Conservation (phyloP, 1,139 yeast genomes). For the Neolecta irregularis region DNA sequence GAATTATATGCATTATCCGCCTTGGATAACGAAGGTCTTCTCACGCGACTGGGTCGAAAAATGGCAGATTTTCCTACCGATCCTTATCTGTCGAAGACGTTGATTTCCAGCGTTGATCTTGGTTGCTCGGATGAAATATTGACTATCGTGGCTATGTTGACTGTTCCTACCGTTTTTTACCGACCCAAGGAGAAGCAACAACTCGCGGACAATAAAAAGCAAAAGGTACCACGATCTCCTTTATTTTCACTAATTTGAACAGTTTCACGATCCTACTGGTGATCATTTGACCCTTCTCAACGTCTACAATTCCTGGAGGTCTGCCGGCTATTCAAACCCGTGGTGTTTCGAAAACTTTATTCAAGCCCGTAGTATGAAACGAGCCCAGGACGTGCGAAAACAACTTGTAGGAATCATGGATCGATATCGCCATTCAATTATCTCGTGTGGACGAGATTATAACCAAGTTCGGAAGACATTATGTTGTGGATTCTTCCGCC, state of each 20-base stretch:
- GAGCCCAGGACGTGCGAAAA: slow-evolving; percentile 63
- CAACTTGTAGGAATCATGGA: slow-evolving; percentile 55
- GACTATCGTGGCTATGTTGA: slow-evolving; percentile 79
- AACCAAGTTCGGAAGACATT: slow-evolving; percentile 56
- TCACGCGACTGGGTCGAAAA: slow-evolving; percentile 59
- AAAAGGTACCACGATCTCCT: slow-evolving; percentile 58
- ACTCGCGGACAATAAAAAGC: slow-evolving; percentile 62
- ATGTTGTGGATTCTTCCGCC: slow-evolving; percentile 77
- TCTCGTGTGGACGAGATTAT: slow-evolving; percentile 46
- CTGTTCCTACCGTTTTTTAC: slow-evolving; percentile 71
- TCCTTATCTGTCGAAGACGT: slow-evolving; percentile 71
- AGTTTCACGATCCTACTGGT: too few species aligned
- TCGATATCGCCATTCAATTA: slow-evolving; percentile 35
- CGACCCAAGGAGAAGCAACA: slow-evolving; percentile 69
- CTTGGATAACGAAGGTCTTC: slow-evolving; percentile 56
- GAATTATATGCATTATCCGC: slow-evolving; percentile 75
- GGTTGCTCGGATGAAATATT: slow-evolving; percentile 72
- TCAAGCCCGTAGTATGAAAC: slow-evolving; percentile 62
- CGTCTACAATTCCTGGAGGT: slow-evolving; percentile 65
- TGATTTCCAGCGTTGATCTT: slow-evolving; percentile 57
- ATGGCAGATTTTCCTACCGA: slow-evolving; percentile 96
- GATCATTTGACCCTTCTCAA: slow-evolving; percentile 78
- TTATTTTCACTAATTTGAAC: too few species aligned
- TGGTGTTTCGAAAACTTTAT: slow-evolving; percentile 79
- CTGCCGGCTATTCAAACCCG: slow-evolving; percentile 40